Base-by-base conservation (phyloP, 306 rosid species). In the Malus sieversii region DNA sequence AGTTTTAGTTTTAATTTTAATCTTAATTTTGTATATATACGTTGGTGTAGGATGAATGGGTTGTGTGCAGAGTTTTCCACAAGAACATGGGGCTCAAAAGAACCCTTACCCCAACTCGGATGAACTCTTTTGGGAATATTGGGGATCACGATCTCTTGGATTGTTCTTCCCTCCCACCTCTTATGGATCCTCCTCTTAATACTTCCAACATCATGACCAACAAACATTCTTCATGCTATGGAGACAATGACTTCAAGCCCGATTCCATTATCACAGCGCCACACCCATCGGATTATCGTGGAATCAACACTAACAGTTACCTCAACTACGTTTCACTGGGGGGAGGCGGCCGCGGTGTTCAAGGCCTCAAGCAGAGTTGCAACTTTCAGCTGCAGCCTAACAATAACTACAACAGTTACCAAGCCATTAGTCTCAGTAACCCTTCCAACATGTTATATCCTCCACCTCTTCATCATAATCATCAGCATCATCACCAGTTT, bases 41-140 rank as follows among this genome's bases (percentile, higher is more conserved):
- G 44, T 20, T 64, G 68, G 78, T 40, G 63, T 84, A 95, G 99
- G 92, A 89, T 68, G 99, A 92, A 84, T 95, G 99, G 99, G 99
- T 89, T 29, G 99, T 95, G 10, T 77, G 83, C 84, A 88, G 88
- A 69, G 88, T 95, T 65, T 84, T 90, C 79, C 96, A 95, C 92
- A 95, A 95, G 85, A 89, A 76, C 84, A 70, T 80, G 10, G 92
- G 84, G 70, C 77, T 79, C 0, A 86, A 75, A 5, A 87, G 75
- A 81, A 64, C 74, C 8, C 75, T 55, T 66, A 20, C 23, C 22
- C 79, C 75, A 30, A 53, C 79, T 77, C 90, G 90, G 70, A 80
- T 81, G 15, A 84, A 87, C 76, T 84, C 90, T 19, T 74, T 85
- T 33, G 89, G 75, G n/a, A 89, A 86, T 45, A 48, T 48, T 48